These are phyloP conservation scores for Komagataella kurtzmanii DNA, from an alignment of 805 yeast species.

Conservation along the genomic window DNA sequence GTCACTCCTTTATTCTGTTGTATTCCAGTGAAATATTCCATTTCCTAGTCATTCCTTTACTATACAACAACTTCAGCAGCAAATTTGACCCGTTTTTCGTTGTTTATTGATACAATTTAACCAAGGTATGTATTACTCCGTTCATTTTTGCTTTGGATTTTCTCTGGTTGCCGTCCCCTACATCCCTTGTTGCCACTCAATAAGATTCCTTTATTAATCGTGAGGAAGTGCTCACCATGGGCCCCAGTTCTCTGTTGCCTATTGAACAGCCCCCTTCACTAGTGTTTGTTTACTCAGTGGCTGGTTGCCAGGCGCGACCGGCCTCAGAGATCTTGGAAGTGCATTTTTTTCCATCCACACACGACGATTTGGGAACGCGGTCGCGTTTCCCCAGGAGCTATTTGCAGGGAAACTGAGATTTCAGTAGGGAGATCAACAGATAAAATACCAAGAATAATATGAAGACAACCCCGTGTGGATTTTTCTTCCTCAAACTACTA, in stretches of 20 bases:
- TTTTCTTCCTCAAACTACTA: not conserved
- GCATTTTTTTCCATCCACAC: not conserved
- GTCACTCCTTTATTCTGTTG: not conserved
- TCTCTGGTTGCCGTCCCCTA: not conserved
- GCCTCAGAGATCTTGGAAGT: not conserved
- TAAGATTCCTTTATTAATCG: not conserved
- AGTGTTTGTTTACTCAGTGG: slow-evolving; percentile 9
- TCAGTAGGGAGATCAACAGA: not conserved
- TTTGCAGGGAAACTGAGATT: not conserved
- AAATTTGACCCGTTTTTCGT: slow-evolving; percentile 15
- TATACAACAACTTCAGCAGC: not conserved
- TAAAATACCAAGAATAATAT: not conserved
- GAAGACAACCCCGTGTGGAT: not conserved
- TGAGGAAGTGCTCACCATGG: not conserved
- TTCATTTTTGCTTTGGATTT: slow-evolving; percentile 22
- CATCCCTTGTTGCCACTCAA: not conserved
- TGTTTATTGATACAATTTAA: not conserved
- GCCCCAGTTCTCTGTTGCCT: not conserved
- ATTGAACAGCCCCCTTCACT: slow-evolving; percentile 13
- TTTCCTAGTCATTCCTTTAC: slow-evolving; percentile 3
- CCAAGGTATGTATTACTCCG: slow-evolving; percentile 27
- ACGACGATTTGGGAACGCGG: not conserved
- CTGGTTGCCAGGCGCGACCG: not conserved
- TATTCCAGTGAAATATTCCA: slow-evolving; percentile 1
- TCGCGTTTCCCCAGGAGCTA: not conserved